Conservation (phyloP, 768 basidiomycete genomes). For the Boletus subparvulus region DNA sequence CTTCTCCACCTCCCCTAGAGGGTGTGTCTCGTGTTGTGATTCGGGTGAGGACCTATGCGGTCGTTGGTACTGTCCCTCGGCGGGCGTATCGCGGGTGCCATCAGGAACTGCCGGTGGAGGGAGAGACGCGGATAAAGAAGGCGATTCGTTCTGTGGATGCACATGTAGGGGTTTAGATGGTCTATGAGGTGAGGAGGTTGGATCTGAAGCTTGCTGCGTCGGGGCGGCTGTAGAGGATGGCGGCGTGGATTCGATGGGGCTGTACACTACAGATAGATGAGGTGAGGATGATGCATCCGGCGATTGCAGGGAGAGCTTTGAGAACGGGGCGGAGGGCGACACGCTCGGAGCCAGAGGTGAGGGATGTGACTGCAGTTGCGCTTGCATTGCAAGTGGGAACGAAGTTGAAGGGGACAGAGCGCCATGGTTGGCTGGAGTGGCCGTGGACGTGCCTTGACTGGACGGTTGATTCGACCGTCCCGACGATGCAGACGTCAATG, state of each 20-base stretch:
- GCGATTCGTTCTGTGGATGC: conserved; percentile 23
- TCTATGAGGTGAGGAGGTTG: conserved; percentile 3
- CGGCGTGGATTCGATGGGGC: conserved; percentile 5
- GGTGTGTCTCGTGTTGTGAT: background rate
- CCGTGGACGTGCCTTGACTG: background rate
- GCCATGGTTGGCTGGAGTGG: background rate
- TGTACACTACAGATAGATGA: conserved; percentile 9
- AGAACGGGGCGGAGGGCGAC: conserved; percentile 51
- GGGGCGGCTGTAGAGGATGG: background rate
- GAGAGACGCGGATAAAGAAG: background rate
- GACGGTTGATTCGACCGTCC: conserved; percentile 7
- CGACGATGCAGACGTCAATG: conserved; percentile 1
- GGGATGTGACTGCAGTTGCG: background rate
- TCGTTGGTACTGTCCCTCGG: conserved; percentile 22
- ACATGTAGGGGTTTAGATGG: conserved; percentile 31
- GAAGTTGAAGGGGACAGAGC: conserved; percentile 1
- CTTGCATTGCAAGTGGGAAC: background rate
- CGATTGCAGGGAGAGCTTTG: conserved; percentile 49
- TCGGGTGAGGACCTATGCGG: conserved; percentile 18
- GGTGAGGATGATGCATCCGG: conserved; percentile 24
- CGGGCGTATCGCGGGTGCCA: conserved; percentile 24
- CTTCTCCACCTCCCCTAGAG: conserved; percentile 10
- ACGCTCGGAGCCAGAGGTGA: conserved; percentile 12
- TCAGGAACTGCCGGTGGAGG: conserved; percentile 12
- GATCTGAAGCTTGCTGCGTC: background rate